A percentile compares a stretch with the other conserved stretches of the same genome.
Evolutionary conservation across 768 basidiomycete species (phyloP).

Genomic region (Trametes elegans): DNA sequence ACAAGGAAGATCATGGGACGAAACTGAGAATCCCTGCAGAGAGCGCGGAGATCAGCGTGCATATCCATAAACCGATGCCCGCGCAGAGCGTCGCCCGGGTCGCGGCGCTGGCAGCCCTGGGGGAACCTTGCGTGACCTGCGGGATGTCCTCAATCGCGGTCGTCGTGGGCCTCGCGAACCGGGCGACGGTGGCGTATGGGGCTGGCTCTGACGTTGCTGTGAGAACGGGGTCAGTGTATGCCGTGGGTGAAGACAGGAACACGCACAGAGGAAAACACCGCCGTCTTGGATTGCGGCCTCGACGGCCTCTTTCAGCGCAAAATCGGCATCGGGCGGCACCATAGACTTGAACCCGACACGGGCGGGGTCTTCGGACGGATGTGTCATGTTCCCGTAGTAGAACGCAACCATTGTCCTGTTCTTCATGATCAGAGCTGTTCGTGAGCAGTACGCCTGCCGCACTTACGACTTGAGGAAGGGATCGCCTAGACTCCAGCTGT

Average conservation of each 20-base stretch:
- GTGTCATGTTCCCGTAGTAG: slow-evolving; percentile 69
- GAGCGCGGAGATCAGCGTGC: slow-evolving; percentile 3
- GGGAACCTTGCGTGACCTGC: slow-evolving; percentile 9
- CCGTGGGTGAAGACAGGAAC: not conserved
- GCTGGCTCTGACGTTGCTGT: slow-evolving; percentile 8
- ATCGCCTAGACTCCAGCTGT: slow-evolving; percentile 75
- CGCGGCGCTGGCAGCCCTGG: not conserved
- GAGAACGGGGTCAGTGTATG: too few relatives aligned
- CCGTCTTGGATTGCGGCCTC: slow-evolving; percentile 28
- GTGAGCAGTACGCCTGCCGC: not conserved
- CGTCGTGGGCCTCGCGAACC: not conserved
- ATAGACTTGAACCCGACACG: slow-evolving; percentile 73
- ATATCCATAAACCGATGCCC: not conserved
- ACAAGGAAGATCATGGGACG: not conserved
- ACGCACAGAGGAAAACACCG: slow-evolving; percentile 34
- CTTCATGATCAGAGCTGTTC: not conserved
- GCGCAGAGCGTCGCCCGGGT: not conserved
- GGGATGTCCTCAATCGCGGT: not conserved
- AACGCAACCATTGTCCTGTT: slow-evolving; percentile 62
- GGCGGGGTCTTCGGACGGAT: slow-evolving; percentile 66
- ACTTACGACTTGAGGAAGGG: slow-evolving; percentile 74
- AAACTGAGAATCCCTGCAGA: slow-evolving; percentile 1
- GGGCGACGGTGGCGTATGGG: not conserved
- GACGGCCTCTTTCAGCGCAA: slow-evolving; percentile 36
- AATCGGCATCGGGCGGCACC: slow-evolving; percentile 53